Evolutionary conservation across 805 yeast species (phyloP).

Genomic region (Wickerhamomyces tratensis): DNA sequence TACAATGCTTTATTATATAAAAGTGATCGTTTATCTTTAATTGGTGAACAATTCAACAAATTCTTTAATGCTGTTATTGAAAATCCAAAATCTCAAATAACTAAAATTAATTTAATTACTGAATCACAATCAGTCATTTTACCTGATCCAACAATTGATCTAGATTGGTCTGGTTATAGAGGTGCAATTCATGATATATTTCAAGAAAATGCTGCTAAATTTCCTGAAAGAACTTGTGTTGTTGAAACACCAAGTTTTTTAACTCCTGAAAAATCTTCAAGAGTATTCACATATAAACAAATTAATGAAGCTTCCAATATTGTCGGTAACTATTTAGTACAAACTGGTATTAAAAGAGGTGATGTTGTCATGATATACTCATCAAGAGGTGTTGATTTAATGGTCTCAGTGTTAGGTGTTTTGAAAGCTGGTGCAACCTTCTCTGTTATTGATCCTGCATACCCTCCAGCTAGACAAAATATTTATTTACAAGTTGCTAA

Average conservation of each 20-base stretch:
- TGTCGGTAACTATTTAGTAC: slow-evolving; percentile 80
- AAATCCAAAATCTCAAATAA: slow-evolving; percentile 33
- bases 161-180: slow-evolving; percentile 85
- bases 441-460: slow-evolving; percentile 97
- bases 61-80: slow-evolving; percentile 31
- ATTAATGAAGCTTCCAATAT: slow-evolving; percentile 89
- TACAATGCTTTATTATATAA: slow-evolving; percentile 75
- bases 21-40: slow-evolving; percentile 52
- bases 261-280: slow-evolving; percentile 37
- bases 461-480: slow-evolving; percentile 97
- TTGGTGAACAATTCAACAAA: slow-evolving; percentile 65
- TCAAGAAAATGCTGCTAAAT: slow-evolving; percentile 71
- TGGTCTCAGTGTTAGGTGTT: slow-evolving; percentile 96
- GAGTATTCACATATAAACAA: slow-evolving; percentile 76
- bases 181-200: slow-evolving; percentile 98
- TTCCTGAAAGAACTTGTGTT: slow-evolving; percentile 85
- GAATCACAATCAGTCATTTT: slow-evolving; percentile 45
- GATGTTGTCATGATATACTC: slow-evolving; percentile 98
- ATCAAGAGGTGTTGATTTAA: slow-evolving; percentile 92
- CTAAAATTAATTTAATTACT: slow-evolving; percentile 63
- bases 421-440: slow-evolving; percentile 98
- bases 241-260: slow-evolving; percentile 78
- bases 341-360: slow-evolving; percentile 77
- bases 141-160: slow-evolving; percentile 81
- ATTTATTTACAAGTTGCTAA: slow-evolving; percentile 87